Evolutionary conservation across 2,329 filamentous ascomycete genomes (phyloP).

Genomic region (Phaeosphaeria sp.): DNA sequence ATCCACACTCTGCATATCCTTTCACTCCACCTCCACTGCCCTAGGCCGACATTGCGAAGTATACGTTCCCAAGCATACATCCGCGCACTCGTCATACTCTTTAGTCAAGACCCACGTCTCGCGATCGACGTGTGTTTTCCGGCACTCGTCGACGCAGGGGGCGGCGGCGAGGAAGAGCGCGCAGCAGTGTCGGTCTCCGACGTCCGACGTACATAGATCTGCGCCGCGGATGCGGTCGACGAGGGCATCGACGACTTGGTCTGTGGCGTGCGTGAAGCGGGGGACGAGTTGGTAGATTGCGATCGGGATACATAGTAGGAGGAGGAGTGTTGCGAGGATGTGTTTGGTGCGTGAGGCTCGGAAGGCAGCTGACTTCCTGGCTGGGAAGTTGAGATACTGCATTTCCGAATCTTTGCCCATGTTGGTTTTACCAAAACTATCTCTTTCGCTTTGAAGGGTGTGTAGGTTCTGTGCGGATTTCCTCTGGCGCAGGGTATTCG

Average conservation of each 20-base stretch:
- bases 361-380: not conserved
- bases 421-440: not conserved
- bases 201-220: constrained; percentile 29
- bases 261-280: constrained; percentile 11
- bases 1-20: not conserved
- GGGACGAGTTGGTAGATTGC: constrained; percentile 29
- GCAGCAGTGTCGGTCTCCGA: constrained; percentile 33
- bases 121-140: constrained; percentile 31
- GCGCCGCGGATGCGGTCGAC: constrained; percentile 1
- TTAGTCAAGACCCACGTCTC: constrained; percentile 29
- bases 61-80: constrained; percentile 11
- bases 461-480: not conserved
- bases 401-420: constrained; percentile 1
- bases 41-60: not conserved
- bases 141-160: constrained; percentile 37
- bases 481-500: not conserved
- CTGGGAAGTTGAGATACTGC: not conserved
- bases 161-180: constrained; percentile 30
- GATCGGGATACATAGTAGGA: constrained; percentile 24
- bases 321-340: constrained; percentile 15
- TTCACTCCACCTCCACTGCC: not conserved
- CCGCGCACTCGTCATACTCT: constrained; percentile 37
- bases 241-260: constrained; percentile 7
- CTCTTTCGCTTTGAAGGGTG: not conserved
- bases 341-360: constrained; percentile 3